A percentile compares a stretch with the other conserved stretches of the same genome.
Conservation (phyloP, 2,329 filamentous ascomycete species). For the Pestalotiopsis sp. region DNA sequence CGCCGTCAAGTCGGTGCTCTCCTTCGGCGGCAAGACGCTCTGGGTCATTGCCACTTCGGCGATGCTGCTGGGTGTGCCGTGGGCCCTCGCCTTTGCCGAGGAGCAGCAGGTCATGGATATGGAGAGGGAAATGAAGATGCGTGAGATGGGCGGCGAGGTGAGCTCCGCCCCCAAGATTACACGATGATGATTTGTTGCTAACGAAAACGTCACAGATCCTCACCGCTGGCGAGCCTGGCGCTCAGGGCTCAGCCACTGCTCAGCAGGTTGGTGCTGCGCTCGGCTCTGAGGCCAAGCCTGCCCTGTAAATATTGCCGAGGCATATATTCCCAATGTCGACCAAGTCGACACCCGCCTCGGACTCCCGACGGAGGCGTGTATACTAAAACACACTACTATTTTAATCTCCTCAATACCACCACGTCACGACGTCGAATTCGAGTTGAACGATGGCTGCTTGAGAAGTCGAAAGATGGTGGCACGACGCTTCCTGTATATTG, state of each 20-base stretch:
- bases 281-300: conserved; percentile 49
- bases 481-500: neutral
- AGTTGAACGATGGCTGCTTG: neutral
- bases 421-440: neutral
- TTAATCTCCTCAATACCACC: neutral
- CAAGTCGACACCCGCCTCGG: neutral
- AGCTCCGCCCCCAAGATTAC: conserved; percentile 19
- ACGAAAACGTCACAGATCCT: conserved; percentile 38
- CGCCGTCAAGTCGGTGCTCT: conserved; percentile 62
- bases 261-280: conserved; percentile 53
- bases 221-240: conserved; percentile 44
- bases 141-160: conserved; percentile 80
- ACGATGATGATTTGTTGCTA: neutral
- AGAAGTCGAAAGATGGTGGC: neutral
- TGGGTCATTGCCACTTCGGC: conserved; percentile 92
- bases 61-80: conserved; percentile 88
- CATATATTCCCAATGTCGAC: neutral
- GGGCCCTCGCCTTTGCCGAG: conserved; percentile 89
- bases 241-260: conserved; percentile 42
- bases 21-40: conserved; percentile 81
- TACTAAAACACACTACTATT: neutral
- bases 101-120: conserved; percentile 97
- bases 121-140: conserved; percentile 97
- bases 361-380: neutral
- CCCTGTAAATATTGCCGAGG: conserved; percentile 45